phyloP scores from a whole-genome alignment of 2,329 filamentous ascomycete species.

The Bipolaris cookei region DNA sequence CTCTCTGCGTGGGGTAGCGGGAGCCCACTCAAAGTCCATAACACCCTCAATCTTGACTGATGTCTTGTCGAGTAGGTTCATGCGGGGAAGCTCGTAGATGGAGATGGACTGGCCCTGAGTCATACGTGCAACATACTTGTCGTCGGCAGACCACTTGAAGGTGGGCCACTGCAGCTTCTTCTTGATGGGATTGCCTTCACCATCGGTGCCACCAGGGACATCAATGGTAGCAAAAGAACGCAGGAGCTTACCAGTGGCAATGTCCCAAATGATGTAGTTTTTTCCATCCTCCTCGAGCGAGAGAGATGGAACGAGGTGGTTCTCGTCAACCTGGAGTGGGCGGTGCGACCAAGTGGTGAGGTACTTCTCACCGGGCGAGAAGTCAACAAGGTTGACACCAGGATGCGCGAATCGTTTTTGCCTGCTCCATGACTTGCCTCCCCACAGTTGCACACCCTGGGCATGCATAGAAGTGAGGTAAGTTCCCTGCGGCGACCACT shows the following conservation, averaged over 20 bases:
- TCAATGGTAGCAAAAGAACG: conserved; percentile 94
- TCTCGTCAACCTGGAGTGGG: conserved; percentile 89
- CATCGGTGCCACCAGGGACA: conserved; percentile 67
- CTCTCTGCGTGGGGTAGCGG: conserved; percentile 79
- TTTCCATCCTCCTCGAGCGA: conserved; percentile 91
- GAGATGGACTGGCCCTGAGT: conserved; percentile 87
- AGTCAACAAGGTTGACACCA: conserved; percentile 93
- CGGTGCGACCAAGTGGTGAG: conserved; percentile 96
- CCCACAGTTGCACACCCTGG: conserved; percentile 97
- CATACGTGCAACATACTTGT: conserved; percentile 94
- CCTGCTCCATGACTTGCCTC: conserved; percentile 84
- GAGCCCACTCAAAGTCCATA: conserved; percentile 98
- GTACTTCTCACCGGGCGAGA: conserved; percentile 92
- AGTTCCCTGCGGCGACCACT: conserved; percentile 96
- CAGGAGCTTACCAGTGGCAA: conserved; percentile 85
- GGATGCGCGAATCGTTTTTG: conserved; percentile 94
- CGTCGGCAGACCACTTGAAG: conserved; percentile 99
- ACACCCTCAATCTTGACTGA: conserved; percentile 96
- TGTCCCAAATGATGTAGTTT: conserved; percentile 99
- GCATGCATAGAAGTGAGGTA: conserved; percentile 93
- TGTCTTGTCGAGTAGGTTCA: conserved; percentile 89
- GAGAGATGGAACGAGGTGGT: conserved; percentile 77
- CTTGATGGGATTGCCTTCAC: conserved; percentile 71
- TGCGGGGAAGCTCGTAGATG: conserved; percentile 85
- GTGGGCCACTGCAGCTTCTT: conserved; percentile 97